Evolutionary conservation across 2,329 filamentous ascomycete species (phyloP).

Genomic region (Fusarium oligoseptatum): DNA sequence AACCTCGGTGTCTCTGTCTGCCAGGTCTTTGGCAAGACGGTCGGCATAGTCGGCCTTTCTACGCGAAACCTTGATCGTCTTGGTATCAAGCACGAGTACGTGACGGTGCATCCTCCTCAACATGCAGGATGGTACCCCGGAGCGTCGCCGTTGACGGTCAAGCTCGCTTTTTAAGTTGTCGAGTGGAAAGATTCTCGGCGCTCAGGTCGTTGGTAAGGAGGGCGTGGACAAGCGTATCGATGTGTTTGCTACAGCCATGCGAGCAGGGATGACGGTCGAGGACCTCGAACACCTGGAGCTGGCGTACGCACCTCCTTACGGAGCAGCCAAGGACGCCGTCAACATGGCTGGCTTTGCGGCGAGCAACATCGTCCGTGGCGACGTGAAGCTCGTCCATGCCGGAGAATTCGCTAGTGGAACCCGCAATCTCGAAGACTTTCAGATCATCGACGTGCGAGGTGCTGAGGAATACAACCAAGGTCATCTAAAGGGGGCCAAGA

Average conservation of each 20-base stretch:
- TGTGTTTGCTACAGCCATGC: conserved; percentile 21
- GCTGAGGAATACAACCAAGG: conserved; percentile 5
- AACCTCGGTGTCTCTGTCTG: conserved; percentile 14
- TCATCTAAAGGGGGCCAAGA: conserved; percentile 11
- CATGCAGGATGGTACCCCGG: conserved; percentile 19
- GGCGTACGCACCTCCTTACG: conserved; percentile 20
- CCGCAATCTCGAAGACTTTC: conserved; percentile 3
- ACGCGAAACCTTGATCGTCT: conserved; percentile 6
- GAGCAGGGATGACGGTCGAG: conserved; percentile 18
- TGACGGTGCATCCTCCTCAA: conserved; percentile 19
- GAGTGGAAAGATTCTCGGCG: conserved; percentile 14
- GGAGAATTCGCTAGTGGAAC: neutral
- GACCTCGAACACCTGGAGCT: conserved; percentile 26
- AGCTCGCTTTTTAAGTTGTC: conserved; percentile 8
- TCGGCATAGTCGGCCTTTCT: conserved; percentile 18
- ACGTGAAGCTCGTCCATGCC: conserved; percentile 19
- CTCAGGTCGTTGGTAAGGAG: conserved; percentile 12
- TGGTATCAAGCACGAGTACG: conserved; percentile 9
- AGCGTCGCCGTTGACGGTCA: conserved; percentile 8
- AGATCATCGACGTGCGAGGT: conserved; percentile 17
- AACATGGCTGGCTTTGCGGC: conserved; percentile 26
- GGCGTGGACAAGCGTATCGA: conserved; percentile 23
- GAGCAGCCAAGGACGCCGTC: conserved; percentile 17
- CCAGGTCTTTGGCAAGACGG: conserved; percentile 12
- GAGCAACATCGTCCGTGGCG: conserved; percentile 11